Evolutionary conservation across 1,284 basidiomycete genomes (phyloP).

Genomic region (Trichosporon inkin): DNA sequence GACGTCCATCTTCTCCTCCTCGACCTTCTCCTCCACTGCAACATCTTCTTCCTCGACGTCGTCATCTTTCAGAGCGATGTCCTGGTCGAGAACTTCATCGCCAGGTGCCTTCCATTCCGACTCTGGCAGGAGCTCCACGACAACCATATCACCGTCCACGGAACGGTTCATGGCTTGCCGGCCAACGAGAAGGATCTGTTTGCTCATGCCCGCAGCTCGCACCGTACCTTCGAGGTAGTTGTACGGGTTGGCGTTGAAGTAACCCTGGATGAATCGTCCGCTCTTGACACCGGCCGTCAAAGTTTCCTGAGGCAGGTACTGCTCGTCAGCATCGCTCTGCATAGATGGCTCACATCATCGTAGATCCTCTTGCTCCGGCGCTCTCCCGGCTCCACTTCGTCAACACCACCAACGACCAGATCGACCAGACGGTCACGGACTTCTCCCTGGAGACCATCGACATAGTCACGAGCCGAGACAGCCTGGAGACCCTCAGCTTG

Average conservation of each 20-base stretch:
- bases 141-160: slow-evolving; percentile 89
- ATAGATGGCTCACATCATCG: slow-evolving; percentile 60
- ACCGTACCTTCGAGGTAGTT: slow-evolving; percentile 96
- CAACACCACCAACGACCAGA: slow-evolving; percentile 64
- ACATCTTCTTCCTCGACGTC: slow-evolving; percentile 91
- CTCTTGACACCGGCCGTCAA: slow-evolving; percentile 80
- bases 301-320: slow-evolving; percentile 76
- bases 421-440: slow-evolving; percentile 64
- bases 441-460: slow-evolving; percentile 63
- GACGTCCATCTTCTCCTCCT: slow-evolving; percentile 39
- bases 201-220: slow-evolving; percentile 64
- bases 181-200: slow-evolving; percentile 79
- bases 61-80: slow-evolving; percentile 82
- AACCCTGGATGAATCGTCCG: slow-evolving; percentile 79
- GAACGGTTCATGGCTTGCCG: slow-evolving; percentile 93
- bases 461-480: slow-evolving; percentile 68
- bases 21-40: slow-evolving; percentile 52
- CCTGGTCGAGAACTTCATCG: slow-evolving; percentile 90
- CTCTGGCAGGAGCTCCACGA: slow-evolving; percentile 81
- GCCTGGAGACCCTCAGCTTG: slow-evolving; percentile 63
- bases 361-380: slow-evolving; percentile 61
- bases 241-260: slow-evolving; percentile 92
- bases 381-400: slow-evolving; percentile 52
- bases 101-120: slow-evolving; percentile 88
- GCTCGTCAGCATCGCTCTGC: slow-evolving; percentile 13